A percentile compares a stretch with the other conserved stretches of the same genome.
phyloP scores from a whole-genome alignment of 1,139 yeast species.

The Diutina siamensis region DNA sequence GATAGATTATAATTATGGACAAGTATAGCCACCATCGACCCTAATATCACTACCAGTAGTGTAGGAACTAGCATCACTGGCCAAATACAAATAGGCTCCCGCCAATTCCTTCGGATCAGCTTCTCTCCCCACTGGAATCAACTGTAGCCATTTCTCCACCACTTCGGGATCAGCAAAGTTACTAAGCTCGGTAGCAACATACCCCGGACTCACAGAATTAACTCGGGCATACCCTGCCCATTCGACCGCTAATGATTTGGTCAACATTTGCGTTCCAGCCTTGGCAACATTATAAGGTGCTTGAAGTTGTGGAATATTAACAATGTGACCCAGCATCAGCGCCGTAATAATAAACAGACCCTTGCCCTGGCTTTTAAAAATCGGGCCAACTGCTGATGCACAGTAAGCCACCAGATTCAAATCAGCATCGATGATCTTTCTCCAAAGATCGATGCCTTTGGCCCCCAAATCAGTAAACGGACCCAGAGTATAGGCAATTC shows the following conservation, averaged over 20 bases:
- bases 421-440: constrained; percentile 48
- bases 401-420: constrained; percentile 68
- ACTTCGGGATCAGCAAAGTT: constrained; percentile 36
- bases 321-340: constrained; percentile 78
- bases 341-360: constrained; percentile 73
- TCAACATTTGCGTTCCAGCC: constrained; percentile 75
- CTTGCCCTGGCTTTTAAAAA: constrained; percentile 55
- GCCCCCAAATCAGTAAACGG: constrained; percentile 43
- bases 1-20: background rate
- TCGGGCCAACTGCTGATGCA: constrained; percentile 59
- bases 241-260: constrained; percentile 69
- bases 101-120: constrained; percentile 73
- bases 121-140: constrained; percentile 70
- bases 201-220: constrained; percentile 74
- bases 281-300: constrained; percentile 79
- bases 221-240: constrained; percentile 77
- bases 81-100: constrained; percentile 71
- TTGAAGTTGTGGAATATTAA: constrained; percentile 76
- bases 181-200: constrained; percentile 58
- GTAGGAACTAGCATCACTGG: constrained; percentile 54
- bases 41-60: constrained; percentile 40
- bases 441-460: constrained; percentile 23
- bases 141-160: constrained; percentile 47
- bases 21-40: constrained; percentile 45
- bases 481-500: constrained; percentile 79